Base-by-base conservation (phyloP, 140 eudicot genomes). In the Stevia rebaudiana region DNA sequence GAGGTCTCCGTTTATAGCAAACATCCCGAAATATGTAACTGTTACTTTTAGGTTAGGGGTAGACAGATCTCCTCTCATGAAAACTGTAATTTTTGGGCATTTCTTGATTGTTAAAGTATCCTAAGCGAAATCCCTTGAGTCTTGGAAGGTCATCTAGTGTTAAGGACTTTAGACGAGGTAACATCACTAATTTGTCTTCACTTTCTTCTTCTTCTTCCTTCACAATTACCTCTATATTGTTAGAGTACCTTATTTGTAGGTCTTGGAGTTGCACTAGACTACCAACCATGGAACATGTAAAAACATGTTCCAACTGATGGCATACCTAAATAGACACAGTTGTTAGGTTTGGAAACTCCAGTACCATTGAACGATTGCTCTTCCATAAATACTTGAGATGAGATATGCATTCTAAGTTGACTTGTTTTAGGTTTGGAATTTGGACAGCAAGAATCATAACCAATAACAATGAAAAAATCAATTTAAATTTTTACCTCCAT, bases 361-460 rank as follows among this genome's bases (percentile, higher is more conserved):
- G 36, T 24, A 24, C 36, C 37, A 23, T 52, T 36, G 36, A 52
- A 5, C 1, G 35, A n/a, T 23, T 52, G 59, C 55, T 17, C 55
- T 48, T 48, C 64, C 64, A 57, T 57, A 57, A 2, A 57, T 57
- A 33, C n/a, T 37, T 60, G 35, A 60, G 66, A 37, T 36, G 10
- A 11, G 10, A 11, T 37, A 60, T 11, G 17, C 50, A 17, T 4
- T 37, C 8, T 37, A 60, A 1, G 33, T 39, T 9, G 50, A 60
- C 66, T 37, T 60, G 33, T 60, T 11, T 37, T 6, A 60, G 51
- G 31, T 60, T 60, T 60, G 66, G 66, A 60, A 60, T 6, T 39
- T 39, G 21, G 2, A 60, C 66, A 60, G 39, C 33, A 37, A n/a
- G n/a, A n/a, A n/a, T n/a, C n/a, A n/a, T n/a, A n/a, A n/a, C n/a